phyloP scores from a whole-genome alignment of 1,284 basidiomycete species.

The Cryptococcus neoformans region DNA sequence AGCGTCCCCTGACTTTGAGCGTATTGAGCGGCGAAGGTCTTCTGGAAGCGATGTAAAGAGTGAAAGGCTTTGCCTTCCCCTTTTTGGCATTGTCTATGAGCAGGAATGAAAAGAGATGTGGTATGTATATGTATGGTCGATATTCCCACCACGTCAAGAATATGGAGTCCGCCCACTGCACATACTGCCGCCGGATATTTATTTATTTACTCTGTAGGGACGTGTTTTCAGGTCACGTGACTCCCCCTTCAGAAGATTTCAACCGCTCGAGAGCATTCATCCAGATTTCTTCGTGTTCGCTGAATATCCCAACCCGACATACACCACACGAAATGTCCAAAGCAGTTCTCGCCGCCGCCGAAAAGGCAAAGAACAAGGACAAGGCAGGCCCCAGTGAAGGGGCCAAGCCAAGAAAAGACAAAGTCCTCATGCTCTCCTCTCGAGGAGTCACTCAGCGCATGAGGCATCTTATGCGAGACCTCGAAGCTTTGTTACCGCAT shows the following conservation, averaged over 20 bases:
- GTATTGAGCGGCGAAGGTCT: constrained; percentile 6
- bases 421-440: constrained; percentile 86
- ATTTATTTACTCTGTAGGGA: background rate
- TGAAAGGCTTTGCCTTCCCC: constrained; percentile 16
- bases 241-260: constrained; percentile 2
- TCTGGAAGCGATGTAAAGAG: constrained; percentile 39
- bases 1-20: background rate
- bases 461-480: constrained; percentile 95
- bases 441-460: constrained; percentile 94
- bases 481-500: constrained; percentile 88
- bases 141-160: too few species aligned
- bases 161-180: background rate
- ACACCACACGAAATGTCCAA: background rate
- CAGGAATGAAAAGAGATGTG: too few species aligned
- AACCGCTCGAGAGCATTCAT: background rate
- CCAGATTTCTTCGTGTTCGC: background rate
- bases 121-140: too few species aligned
- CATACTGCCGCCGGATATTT: background rate
- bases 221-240: background rate
- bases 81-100: constrained; percentile 1
- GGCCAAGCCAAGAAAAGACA: constrained; percentile 54
- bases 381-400: constrained; percentile 10
- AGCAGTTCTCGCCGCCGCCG: constrained; percentile 1
- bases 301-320: too few species aligned
- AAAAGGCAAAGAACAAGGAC: constrained; percentile 17